A percentile compares a stretch with the other conserved stretches of the same genome.
phyloP scores from a whole-genome alignment of 2,329 filamentous ascomycete species.

The Talaromyces islandicus region DNA sequence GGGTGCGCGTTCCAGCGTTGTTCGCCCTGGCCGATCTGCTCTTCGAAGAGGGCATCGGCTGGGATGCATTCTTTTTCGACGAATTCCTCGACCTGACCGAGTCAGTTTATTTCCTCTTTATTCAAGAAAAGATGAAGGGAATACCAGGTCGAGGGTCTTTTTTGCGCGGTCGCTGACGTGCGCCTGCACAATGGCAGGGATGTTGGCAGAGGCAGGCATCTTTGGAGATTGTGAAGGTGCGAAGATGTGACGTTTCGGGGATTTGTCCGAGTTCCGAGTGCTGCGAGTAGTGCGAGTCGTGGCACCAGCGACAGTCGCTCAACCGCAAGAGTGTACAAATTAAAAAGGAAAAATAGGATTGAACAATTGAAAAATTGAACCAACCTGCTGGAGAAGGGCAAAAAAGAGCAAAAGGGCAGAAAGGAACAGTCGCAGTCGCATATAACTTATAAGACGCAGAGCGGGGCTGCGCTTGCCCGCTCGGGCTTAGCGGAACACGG shows the following conservation, averaged over 20 bases:
- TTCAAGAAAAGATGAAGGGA: not conserved
- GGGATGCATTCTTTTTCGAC: constrained; percentile 93
- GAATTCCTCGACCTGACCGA: constrained; percentile 72
- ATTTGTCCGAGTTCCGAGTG: not conserved
- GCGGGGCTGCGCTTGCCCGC: not conserved
- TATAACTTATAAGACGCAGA: not conserved
- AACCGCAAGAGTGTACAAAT: not conserved
- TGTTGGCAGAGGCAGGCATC: constrained; percentile 48
- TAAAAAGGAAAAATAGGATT: not conserved
- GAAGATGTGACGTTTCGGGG: not conserved
- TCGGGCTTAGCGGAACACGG: constrained; percentile 8
- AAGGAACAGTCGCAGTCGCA: not conserved
- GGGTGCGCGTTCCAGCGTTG: constrained; percentile 77
- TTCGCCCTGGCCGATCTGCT: constrained; percentile 71
- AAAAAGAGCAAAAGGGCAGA: not conserved
- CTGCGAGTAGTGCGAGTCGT: not conserved
- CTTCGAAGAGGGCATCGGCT: constrained; percentile 72
- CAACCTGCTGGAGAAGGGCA: not conserved
- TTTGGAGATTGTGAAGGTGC: not conserved
- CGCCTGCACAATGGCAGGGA: constrained; percentile 53
- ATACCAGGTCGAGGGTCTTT: constrained; percentile 70
- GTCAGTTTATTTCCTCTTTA: not conserved
- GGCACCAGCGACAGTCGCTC: not conserved
- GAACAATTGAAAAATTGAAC: not conserved
- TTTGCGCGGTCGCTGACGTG: constrained; percentile 79